These are phyloP conservation scores for Alnus rubra DNA, from an alignment of 306 rosid species.

Conservation along the genomic window DNA sequence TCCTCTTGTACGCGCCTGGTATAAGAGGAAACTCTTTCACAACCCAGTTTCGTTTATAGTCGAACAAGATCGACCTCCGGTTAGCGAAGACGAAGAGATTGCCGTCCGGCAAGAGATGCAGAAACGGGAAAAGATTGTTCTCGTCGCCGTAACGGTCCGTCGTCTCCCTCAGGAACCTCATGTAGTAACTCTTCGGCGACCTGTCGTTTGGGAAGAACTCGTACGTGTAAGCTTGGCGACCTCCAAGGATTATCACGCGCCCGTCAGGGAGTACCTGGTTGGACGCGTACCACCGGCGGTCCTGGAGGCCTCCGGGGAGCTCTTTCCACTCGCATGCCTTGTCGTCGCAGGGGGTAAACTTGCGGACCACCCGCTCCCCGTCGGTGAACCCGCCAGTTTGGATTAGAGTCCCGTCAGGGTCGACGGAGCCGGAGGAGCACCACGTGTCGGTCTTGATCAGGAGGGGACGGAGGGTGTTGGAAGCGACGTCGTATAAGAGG, in stretches of 20 bases:
- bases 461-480: conserved; percentile 60
- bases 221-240: conserved; percentile 47
- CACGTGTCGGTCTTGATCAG: conserved; percentile 59
- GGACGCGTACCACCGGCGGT: conserved; percentile 67
- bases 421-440: conserved; percentile 77
- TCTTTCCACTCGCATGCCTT: conserved; percentile 61
- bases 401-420: conserved; percentile 50
- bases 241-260: conserved; percentile 55
- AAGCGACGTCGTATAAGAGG: conserved; percentile 50
- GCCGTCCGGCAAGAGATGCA: conserved; percentile 72
- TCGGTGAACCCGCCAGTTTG: conserved; percentile 75
- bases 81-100: conserved; percentile 80
- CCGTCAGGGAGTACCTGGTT: conserved; percentile 69
- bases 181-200: conserved; percentile 10
- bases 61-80: conserved; percentile 49
- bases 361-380: conserved; percentile 53
- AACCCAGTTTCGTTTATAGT: conserved; percentile 32
- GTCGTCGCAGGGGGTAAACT: conserved; percentile 43
- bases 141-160: conserved; percentile 52
- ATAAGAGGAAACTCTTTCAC: conserved; percentile 45
- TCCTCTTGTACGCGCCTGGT: conserved; percentile 56
- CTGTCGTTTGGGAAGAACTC: conserved; percentile 57
- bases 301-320: conserved; percentile 17
- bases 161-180: conserved; percentile 57
- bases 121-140: conserved; percentile 85